Base-by-base conservation (phyloP, 1,284 basidiomycete species). In the Inonotus hispidus region DNA sequence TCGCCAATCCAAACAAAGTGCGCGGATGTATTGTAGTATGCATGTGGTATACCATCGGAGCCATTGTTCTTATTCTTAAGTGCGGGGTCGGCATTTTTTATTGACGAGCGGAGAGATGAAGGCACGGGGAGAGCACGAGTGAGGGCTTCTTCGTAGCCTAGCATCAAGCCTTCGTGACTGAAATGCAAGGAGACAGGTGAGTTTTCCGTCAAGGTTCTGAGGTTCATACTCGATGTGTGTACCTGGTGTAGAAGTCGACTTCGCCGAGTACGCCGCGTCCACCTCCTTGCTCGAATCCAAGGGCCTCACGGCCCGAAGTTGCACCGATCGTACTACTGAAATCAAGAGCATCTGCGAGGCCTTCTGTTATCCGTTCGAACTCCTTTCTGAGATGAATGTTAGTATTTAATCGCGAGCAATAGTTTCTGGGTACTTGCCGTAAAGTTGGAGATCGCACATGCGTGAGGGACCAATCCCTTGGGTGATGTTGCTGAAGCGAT, bases 1-100 rank as follows among this genome's bases (percentile, higher is more conserved):
- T 99, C 96, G 0, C 96, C 96, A 59, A 99, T 92, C 96, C 96
- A 99, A 62, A 98, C 75, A 73, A 96, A 96, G 72, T 97, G 95
- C 4, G 93, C 91, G 5, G 93, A 93, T 7, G 91, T 89, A 69
- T 93, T 93, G 74, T 93, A 95, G 69, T 80, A 79, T n/a, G 77
- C 80, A 52, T 73, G 76, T n/a, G 68, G 66, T 39, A 67, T 62
- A 25, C 62, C 29, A 25, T 58, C 25, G n/a, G 23, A 21, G 27
- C 62, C 25, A 37, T 59, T 50, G 19, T 19, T 49, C n/a, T 43
- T 53, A 32, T 8, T 32, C 32, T 32, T 32, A 32, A 32, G 8
- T 8, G 32, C 32, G 32, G 32, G 4, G 3, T n/a, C 16, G 7
- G 32, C 19, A 16, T 16, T 46, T 53, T 55, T 46, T 41, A 54